phyloP scores from a whole-genome alignment of 495 filamentous ascomycete genomes.

The Peziza echinospora region DNA sequence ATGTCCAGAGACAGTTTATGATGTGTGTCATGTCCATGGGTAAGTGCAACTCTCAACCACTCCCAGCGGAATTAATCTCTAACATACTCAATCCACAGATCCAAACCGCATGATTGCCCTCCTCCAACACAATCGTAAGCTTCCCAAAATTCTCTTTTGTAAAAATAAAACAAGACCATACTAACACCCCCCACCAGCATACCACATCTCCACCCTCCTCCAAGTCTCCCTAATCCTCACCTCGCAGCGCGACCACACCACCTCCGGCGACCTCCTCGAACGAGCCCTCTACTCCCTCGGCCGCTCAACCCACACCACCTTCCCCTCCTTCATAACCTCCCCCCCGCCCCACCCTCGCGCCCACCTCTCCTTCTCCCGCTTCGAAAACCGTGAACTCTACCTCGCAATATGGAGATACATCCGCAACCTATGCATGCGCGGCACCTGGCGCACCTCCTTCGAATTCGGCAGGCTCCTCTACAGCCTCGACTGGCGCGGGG shows the following conservation, averaged over 20 bases:
- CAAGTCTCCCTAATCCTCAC: constrained; percentile 83
- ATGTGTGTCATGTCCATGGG: constrained; percentile 39
- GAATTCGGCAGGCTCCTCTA: constrained; percentile 82
- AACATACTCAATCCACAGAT: constrained; percentile 10
- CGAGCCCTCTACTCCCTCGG: constrained; percentile 85
- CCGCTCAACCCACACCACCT: constrained; percentile 58
- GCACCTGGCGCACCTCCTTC: constrained; percentile 78
- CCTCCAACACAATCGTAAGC: constrained; percentile 46
- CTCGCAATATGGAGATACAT: constrained; percentile 78
- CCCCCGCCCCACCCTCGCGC: constrained; percentile 9
- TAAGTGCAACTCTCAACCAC: constrained; percentile 10
- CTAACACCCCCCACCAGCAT: no score
- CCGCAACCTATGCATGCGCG: constrained; percentile 58
- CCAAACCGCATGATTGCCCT: constrained; percentile 33
- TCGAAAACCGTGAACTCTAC: constrained; percentile 83
- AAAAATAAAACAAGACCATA: constrained; percentile 5
- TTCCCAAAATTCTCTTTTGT: constrained; percentile 14
- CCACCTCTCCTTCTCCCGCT: constrained; percentile 50
- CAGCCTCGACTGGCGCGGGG: constrained; percentile 44
- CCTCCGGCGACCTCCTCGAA: constrained; percentile 73
- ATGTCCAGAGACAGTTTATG: constrained; percentile 54
- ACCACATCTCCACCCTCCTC: constrained; percentile 80
- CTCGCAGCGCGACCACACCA: constrained; percentile 53
- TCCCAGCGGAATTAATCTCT: constrained; percentile 5
- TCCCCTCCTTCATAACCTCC: constrained; percentile 22